Base-by-base conservation (phyloP, 1,284 basidiomycete genomes). In the Leucoagaricus sp. region DNA sequence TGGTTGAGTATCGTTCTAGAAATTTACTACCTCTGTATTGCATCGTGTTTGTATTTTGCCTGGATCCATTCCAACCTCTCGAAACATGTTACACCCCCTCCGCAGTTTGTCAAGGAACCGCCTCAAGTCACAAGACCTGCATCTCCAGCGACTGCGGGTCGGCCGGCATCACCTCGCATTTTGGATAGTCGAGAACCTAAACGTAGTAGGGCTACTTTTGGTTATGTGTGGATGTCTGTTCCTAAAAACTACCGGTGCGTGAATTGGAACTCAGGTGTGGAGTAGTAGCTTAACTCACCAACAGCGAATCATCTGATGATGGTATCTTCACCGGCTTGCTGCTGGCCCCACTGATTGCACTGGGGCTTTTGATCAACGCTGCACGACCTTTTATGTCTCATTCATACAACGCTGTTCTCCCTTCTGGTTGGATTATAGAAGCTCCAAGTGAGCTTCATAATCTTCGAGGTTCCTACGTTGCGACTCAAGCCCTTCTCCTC, bases 171-270 rank as follows among this genome's bases (percentile, higher is more conserved):
- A 9, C 75, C 78, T 51, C 77, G 78, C 45, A 58, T 67, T 47
- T 56, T 67, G n/a, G 83, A 86, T 12, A 49, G 61, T 53, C 79
- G 78, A 44, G 81, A 82, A 17, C 63, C 57, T 33, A 80, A 69
- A 65, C 80, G 79, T 55, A 75, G 70, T 58, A 81, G 78, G 70
- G 69, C 73, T n/a, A 79, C 82, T 60, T 83, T 84, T 60, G 83
- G 85, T 33, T 89, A 86, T 66, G 78, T 93, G 29, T 93, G 89
- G 89, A 93, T 93, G 91, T 89, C 91, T n/a, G 89, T 92, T 8
- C 87, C 89, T 0, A 91, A 91, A 69, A 91, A 93, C 65, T 93
- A 91, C 66, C 79, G 90, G 90, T 89, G 60, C 28, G 74, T 64
- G 40, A 25, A 2, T 31, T 8, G n/a, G 26, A n/a, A n/a, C n/a